These are phyloP conservation scores for Tylopilus sp. DNA, from an alignment of 768 basidiomycete species.

Conservation along the genomic window DNA sequence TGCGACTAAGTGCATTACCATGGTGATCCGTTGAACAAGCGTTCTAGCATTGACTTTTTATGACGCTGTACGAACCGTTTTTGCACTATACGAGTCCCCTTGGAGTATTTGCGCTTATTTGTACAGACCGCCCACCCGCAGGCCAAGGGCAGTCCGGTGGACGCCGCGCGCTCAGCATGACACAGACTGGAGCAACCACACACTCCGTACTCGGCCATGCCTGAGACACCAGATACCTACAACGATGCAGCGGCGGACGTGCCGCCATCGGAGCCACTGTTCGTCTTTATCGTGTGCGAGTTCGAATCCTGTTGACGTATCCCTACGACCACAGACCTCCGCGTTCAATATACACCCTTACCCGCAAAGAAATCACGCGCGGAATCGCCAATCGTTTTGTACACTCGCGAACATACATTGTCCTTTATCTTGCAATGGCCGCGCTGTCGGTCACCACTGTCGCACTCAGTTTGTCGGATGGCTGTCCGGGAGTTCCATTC, in stretches of 20 bases:
- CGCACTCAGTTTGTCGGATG: slow-evolving; percentile 74
- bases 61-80: no score
- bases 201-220: slow-evolving; percentile 30
- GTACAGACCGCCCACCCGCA: background rate
- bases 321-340: slow-evolving; percentile 48
- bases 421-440: slow-evolving; percentile 88
- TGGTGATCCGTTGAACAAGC: no score
- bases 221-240: slow-evolving; percentile 29
- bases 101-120: slow-evolving; percentile 34
- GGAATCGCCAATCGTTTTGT: slow-evolving; percentile 90
- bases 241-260: slow-evolving; percentile 38
- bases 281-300: slow-evolving; percentile 17
- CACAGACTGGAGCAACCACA: slow-evolving; percentile 4
- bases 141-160: background rate
- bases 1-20: no score
- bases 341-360: slow-evolving; percentile 82
- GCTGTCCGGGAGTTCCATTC: slow-evolving; percentile 85
- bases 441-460: slow-evolving; percentile 84
- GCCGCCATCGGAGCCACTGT: slow-evolving; percentile 27
- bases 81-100: no score
- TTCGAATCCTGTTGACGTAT: slow-evolving; percentile 12
- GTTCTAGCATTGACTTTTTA: no score
- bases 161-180: slow-evolving; percentile 5
- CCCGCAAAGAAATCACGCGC: slow-evolving; percentile 75
- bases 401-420: slow-evolving; percentile 82